Evolutionary conservation across 2,329 filamentous ascomycete species (phyloP), one percentile per base, ranked within the genome.

Genomic region (Venturia carpophila): DNA sequence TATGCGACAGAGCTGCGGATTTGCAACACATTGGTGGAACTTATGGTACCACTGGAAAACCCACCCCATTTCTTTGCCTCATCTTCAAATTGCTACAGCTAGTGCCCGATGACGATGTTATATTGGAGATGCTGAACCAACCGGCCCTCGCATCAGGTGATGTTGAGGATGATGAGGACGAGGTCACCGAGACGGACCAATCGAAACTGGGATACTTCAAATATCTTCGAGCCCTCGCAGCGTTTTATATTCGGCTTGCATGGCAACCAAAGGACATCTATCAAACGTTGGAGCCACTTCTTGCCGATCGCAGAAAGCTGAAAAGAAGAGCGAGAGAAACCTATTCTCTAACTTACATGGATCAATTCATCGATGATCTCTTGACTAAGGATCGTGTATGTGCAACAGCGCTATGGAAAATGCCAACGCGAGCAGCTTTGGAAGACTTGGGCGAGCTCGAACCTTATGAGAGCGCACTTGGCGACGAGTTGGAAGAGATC

Each of bases 51-150:
- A 83, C 87, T 60, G 93, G 97, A 75, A 90, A 90, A 71, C 93
- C 94, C 0, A 91, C 91, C 1, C 90, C 94, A 0, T 99, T 99
- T 73, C 82, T 99, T 34, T 99, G 94, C 72, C 83, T 99, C 3
- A 90, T 90, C 2, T 96, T 99, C 78, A 99, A 97, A 80, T 83
- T 99, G 63, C 83, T 97, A 65, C 92, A 97, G 78, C 83, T 99
- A 11, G 87, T 87, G 34, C 94, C 94, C 1, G 84, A 85, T 67
- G 87, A 90, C 73, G 89, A 87, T 55, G 84, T 97, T 42, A 79
- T 99, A 37, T 76, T 84, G 49, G 90, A 92, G 72, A 97, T 97
- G 75, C 77, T 99, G 39, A 79, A 85, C 65, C 30, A 34, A n/a
- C 27, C 30, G 19, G 52, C 27, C 17, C 52, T 34, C 27, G 52